Evolutionary conservation across 441 rosid species (phyloP).

Genomic region (Syzygium malaccense): DNA sequence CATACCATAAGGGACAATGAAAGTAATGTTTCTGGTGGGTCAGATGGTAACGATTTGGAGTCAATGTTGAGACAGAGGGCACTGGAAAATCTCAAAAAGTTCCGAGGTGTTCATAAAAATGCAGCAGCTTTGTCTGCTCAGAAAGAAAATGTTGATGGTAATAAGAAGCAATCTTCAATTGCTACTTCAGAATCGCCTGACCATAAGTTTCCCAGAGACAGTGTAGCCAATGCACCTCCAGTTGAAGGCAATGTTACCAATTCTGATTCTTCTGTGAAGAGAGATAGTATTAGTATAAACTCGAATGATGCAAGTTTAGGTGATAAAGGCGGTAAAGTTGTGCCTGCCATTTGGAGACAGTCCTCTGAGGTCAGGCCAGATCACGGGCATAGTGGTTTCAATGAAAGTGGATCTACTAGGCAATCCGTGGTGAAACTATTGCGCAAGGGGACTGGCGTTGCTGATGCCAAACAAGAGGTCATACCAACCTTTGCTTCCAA

Average conservation of each 20-base stretch:
- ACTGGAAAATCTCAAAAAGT: constrained; percentile 60
- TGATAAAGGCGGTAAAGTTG: background rate
- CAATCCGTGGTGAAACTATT: constrained; percentile 15
- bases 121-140: constrained; percentile 1
- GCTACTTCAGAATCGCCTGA: constrained; percentile 12
- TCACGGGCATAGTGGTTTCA: constrained; percentile 3
- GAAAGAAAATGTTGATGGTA: constrained; percentile 14
- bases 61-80: constrained; percentile 62
- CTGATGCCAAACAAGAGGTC: constrained; percentile 17
- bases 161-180: constrained; percentile 11
- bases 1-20: constrained; percentile 8
- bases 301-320: background rate
- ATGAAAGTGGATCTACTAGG: constrained; percentile 9
- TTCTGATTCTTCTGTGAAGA: background rate
- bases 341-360: background rate
- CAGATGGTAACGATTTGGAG: constrained; percentile 46
- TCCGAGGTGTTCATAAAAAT: constrained; percentile 35
- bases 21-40: constrained; percentile 18
- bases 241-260: constrained; percentile 3
- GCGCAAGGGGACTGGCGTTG: constrained; percentile 11
- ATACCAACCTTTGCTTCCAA: constrained; percentile 8
- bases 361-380: background rate
- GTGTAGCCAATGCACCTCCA: constrained; percentile 10
- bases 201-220: constrained; percentile 9
- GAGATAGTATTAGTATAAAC: background rate